Evolutionary conservation across 257 asterid genomes (phyloP), one percentile per base, ranked within the genome.

Genomic region (Gynochthodes officinalis): DNA sequence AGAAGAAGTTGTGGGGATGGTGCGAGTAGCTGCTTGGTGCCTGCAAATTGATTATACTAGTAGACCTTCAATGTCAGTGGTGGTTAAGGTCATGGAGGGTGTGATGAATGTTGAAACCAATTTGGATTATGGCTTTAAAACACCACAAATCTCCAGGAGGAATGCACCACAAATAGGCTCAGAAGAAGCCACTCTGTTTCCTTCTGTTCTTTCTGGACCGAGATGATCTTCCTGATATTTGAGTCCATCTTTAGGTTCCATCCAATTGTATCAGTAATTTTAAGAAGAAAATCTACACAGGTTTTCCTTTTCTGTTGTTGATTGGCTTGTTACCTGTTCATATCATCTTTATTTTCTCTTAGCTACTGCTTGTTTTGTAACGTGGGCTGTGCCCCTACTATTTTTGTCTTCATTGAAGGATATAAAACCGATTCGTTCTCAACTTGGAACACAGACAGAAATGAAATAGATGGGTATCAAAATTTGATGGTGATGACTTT

Each of bases 1-100:
- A 50, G 66, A 37, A 27, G 80, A 76, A 33, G 71, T 64, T n/a
- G 18, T 70, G 48, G 30, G 42, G 67, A 53, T 72, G 65, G 21
- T 77, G 77, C 66, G 43, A 44, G 61, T 77, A 30, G 81, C 77
- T 64, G 71, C 57, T 25, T 77, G 81, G 81, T 77, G 81, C 63
- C 48, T 77, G 40, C 81, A 77, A 61, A 71, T 35, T 65, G 81
- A 77, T 65, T 72, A 72, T 46, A 52, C 35, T 46, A 72, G 11
- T 21, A 27, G 69, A 33, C 74, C 74, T 70, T 70, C 74, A 70
- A 70, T 70, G 74, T 70, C 74, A 11, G 27, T 55, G 40, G 67
- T 70, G 33, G 75, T 70, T 18, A 70, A 70, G 50, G 58, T 57
- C n/a, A 39, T 70, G 57, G 75, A 70, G 27, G 75, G 67, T 27